phyloP scores from a whole-genome alignment of 2,329 filamentous ascomycete species.

The Fusarium sororula region DNA sequence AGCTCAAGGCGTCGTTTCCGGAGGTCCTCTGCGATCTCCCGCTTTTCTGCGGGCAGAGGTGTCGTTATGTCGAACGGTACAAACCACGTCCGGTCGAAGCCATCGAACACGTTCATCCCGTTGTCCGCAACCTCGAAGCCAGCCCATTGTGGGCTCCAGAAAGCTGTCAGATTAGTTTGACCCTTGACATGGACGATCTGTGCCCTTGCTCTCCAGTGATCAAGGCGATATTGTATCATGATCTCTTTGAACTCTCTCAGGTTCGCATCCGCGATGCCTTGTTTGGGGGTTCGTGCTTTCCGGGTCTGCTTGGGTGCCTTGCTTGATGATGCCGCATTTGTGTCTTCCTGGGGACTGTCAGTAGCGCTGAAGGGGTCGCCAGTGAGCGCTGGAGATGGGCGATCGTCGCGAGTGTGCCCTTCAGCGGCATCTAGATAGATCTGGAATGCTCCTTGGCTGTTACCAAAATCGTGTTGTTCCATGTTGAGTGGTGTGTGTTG shows the following conservation, averaged over 20 bases:
- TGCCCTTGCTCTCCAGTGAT: constrained; percentile 35
- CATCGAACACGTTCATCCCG: constrained; percentile 35
- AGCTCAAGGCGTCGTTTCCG: constrained; percentile 6
- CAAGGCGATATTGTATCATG: constrained; percentile 26
- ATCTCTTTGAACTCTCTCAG: constrained; percentile 29
- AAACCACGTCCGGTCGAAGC: constrained; percentile 38
- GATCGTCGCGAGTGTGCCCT: not conserved
- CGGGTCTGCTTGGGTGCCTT: not conserved
- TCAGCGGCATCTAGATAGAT: not conserved
- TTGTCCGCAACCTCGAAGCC: not conserved
- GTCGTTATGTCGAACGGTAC: constrained; percentile 25
- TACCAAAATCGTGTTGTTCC: not conserved
- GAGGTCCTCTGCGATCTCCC: constrained; percentile 13
- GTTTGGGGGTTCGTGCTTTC: not conserved
- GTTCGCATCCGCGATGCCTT: not conserved
- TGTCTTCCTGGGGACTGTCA: not conserved
- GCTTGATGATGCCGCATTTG: not conserved
- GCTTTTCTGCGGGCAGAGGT: constrained; percentile 18
- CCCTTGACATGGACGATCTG: constrained; percentile 19
- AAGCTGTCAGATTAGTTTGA: constrained; percentile 31
- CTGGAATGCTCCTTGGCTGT: not conserved
- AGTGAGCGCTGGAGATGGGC: not conserved
- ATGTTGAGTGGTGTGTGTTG: not conserved
- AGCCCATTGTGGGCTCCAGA: constrained; percentile 33
- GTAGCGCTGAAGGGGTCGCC: not conserved